Evolutionary conservation across 257 asterid genomes (phyloP), one percentile per base, ranked within the genome.

Genomic region (Knoxia roxburghii): DNA sequence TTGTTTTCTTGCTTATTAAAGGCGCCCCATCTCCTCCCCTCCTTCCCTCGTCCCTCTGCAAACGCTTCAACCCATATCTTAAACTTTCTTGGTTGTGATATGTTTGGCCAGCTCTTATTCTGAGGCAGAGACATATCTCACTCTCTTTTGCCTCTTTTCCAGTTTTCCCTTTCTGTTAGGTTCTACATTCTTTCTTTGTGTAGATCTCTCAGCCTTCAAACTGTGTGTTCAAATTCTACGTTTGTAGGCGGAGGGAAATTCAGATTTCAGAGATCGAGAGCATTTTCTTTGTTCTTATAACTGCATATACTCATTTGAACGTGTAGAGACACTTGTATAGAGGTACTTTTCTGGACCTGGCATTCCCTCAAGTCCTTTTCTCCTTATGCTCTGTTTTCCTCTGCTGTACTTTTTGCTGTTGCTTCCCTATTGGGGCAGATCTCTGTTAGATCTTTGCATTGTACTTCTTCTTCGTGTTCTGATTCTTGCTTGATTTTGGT

Each of bases 381-480:
- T 65, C 59, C n/a, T 50, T 15, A 32, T 65, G 72, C 57, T 55
- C 57, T 68, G 72, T n/a, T 50, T 50, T 70, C 12, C 66, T 23
- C 61, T 57, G 41, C 41, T 56, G 37, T 62, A 39, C 68, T 75
- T 63, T 39, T 46, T 68, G 68, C 10, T 71, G 50, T 21, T 53
- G 64, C 65, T 64, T 53, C 52, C 15, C 13, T 21, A n/a, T 18
- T 40, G n/a, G 64, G 68, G 37, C 68, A 61, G 82, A 70, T 79
- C 68, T 68, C 68, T 64, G 73, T 29, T 33, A 51, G 68, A 70
- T 69, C 75, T 48, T 77, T 66, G n/a, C 77, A 49, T 65, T 74
- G 48, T 52, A 9, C 1, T 49, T n/a, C 57, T 32, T 8, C 27
- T 5, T 17, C 50, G 30, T 68, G 46, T 14, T 46, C 69, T 53